Percentiles rank a stretch among this genome's conserved stretches.
Evolutionary conservation across 371 early-diverging fungal species (phyloP).

Genomic region (Mortierella sp.): DNA sequence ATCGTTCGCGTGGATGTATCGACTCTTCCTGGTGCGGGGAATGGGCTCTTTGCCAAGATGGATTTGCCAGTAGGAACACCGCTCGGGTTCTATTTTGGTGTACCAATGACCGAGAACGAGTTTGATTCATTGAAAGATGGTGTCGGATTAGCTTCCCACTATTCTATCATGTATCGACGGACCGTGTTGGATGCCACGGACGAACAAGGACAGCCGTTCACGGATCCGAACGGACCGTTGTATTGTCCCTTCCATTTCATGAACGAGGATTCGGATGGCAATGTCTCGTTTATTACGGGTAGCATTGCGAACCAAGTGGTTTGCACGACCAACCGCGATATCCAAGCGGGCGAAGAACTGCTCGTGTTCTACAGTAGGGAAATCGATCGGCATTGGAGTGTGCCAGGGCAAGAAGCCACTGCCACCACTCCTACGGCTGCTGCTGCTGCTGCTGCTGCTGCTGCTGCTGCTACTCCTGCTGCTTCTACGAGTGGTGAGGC

Average conservation of each 20-base stretch:
- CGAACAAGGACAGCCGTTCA: constrained; percentile 76
- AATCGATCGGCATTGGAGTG: constrained; percentile 51
- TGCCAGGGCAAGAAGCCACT: background rate
- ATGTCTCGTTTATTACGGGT: constrained; percentile 81
- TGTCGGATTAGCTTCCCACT: constrained; percentile 79
- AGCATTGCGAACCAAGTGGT: constrained; percentile 81
- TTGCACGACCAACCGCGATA: constrained; percentile 74
- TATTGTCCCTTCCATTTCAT: constrained; percentile 91
- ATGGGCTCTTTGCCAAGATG: constrained; percentile 81
- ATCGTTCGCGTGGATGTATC: constrained; percentile 70
- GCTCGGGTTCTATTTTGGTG: constrained; percentile 92
- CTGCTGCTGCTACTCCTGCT: too few relatives aligned
- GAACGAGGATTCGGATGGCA: constrained; percentile 75
- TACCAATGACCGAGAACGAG: constrained; percentile 91
- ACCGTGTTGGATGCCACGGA: constrained; percentile 91
- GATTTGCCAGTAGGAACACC: constrained; percentile 76
- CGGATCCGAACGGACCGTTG: constrained; percentile 66
- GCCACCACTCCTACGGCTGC: constrained; percentile 7
- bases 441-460: too few relatives aligned
- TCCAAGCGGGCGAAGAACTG: constrained; percentile 79
- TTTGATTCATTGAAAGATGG: constrained; percentile 86
- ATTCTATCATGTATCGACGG: constrained; percentile 84
- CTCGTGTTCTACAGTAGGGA: constrained; percentile 85
- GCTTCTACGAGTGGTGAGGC: constrained; percentile 16
- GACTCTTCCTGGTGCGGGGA: constrained; percentile 74